Percentiles rank a stretch among this genome's conserved stretches.
Conservation (phyloP, 2,329 filamentous ascomycete species). For the Pyrenochaeta sp. region DNA sequence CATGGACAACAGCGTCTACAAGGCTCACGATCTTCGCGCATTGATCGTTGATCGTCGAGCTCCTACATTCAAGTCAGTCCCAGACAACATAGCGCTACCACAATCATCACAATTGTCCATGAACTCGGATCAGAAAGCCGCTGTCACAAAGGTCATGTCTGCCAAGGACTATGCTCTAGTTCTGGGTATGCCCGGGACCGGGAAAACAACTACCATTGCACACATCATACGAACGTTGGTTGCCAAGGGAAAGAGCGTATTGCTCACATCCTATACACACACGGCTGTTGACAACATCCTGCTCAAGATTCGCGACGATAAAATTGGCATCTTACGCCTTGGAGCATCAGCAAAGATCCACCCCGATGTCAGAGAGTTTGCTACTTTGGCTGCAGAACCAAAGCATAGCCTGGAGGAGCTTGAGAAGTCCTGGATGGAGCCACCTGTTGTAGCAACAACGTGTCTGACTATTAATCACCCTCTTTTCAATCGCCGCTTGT, state of each 20-base stretch:
- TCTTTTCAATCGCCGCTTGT: conserved; percentile 85
- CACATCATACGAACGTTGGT: conserved; percentile 94
- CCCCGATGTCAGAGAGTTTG: conserved; percentile 85
- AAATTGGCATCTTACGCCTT: conserved; percentile 82
- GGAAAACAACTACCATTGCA: conserved; percentile 97
- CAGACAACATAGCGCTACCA: conserved; percentile 68
- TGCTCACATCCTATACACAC: conserved; percentile 95
- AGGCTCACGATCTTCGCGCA: conserved; percentile 75
- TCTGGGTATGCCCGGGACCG: conserved; percentile 96
- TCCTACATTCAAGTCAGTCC: conserved; percentile 74
- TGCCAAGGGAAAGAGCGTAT: conserved; percentile 87
- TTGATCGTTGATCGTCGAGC: conserved; percentile 80
- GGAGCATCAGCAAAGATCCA: conserved; percentile 88
- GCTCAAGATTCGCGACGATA: conserved; percentile 83
- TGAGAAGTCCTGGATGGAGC: conserved; percentile 81
- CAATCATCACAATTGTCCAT: conserved; percentile 67
- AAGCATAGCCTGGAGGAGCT: conserved; percentile 85
- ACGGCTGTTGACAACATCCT: conserved; percentile 98
- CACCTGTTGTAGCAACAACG: conserved; percentile 91
- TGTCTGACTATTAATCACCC: conserved; percentile 91
- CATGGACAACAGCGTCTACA: conserved; percentile 81
- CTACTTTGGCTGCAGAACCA: conserved; percentile 76
- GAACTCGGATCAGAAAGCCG: conserved; percentile 85
- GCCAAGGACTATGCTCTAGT: conserved; percentile 96
- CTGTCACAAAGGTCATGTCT: conserved; percentile 94